These are phyloP conservation scores for Moniliophthora roreri DNA, from an alignment of 1,284 basidiomycete species.

Conservation along the genomic window DNA sequence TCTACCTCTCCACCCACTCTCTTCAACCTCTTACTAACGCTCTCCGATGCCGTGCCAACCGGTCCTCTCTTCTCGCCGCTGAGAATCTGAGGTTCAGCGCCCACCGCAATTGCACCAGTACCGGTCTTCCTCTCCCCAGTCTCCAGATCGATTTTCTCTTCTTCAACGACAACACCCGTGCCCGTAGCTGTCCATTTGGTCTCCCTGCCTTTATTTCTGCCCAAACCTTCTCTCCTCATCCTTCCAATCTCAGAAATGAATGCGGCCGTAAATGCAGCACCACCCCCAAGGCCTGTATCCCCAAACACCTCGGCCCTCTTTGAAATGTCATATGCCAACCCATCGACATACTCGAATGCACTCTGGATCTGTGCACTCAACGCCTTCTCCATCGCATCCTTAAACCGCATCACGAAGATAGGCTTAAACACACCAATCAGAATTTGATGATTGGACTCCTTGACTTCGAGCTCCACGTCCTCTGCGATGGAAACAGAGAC, in stretches of 20 bases:
- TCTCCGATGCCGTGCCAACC: constrained; percentile 50
- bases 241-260: constrained; percentile 66
- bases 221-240: constrained; percentile 39
- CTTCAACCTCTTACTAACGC: constrained; percentile 34
- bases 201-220: constrained; percentile 15
- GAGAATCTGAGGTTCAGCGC: constrained; percentile 69
- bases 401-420: constrained; percentile 52
- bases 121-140: constrained; percentile 27
- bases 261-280: constrained; percentile 50
- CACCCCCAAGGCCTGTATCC: constrained; percentile 55
- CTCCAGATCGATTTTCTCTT: constrained; percentile 24
- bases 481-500: constrained; percentile 51
- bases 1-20: constrained; percentile 30
- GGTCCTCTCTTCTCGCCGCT: constrained; percentile 64
- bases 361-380: constrained; percentile 53
- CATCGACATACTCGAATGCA: constrained; percentile 50
- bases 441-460: constrained; percentile 61
- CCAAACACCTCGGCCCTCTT: constrained; percentile 59
- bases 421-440: constrained; percentile 62
- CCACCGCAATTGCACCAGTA: constrained; percentile 56
- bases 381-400: constrained; percentile 54
- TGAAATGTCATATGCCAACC: constrained; percentile 55
- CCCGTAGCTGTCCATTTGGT: constrained; percentile 55
- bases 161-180: constrained; percentile 58
- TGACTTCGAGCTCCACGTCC: constrained; percentile 50